Base-by-base conservation (phyloP, 2,329 filamentous ascomycete genomes). In the Colletotrichum spaethianum region DNA sequence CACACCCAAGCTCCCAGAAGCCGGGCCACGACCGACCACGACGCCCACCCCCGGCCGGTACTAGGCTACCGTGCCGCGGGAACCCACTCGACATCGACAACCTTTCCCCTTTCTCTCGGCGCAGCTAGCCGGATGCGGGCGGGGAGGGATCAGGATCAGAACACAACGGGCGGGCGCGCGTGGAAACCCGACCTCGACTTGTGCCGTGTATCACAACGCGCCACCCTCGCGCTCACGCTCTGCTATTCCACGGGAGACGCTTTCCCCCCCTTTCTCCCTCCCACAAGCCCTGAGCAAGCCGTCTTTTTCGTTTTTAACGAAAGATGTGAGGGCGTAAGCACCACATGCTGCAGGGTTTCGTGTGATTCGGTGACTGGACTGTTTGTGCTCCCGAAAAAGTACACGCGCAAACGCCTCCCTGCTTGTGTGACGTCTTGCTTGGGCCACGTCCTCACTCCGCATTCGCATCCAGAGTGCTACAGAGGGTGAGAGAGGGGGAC, bases 271-370 rank as follows among this genome's bases (percentile, higher is more conserved):
- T 23, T 14, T 23, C 33, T 18, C 31, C 48, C 20, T 36, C 23
- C 23, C 23, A n/a, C 16, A 12, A 26, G 36, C 23, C 42, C 52
- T 62, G 46, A 42, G 20, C 65, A 36, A 36, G 42, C 44, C n/a
- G 48, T 57, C 23, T 52, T 62, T 31, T 62, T 31, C 36, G 20
- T 46, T 28, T 20, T 28, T 33, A 31, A 33, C 44, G 59, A 16
- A 18, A 23, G 33, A 40, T n/a, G 20, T 26, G 46, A 52, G 40
- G 28, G 38, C 38, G 59, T 69, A 69, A 60, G 65, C 44, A 64
- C 66, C 64, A 65, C 65, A 59, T 64, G 20, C 53, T 63, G 69
- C 69, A 69, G 69, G 69, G 69, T 69, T 38, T 72, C 53, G 53
- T 63, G 59, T 55, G 69, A 59, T 57, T 48, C 28, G 36, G 46